Evolutionary conservation across 2,329 filamentous ascomycete genomes (phyloP).

Genomic region (Exophiala sideris): DNA sequence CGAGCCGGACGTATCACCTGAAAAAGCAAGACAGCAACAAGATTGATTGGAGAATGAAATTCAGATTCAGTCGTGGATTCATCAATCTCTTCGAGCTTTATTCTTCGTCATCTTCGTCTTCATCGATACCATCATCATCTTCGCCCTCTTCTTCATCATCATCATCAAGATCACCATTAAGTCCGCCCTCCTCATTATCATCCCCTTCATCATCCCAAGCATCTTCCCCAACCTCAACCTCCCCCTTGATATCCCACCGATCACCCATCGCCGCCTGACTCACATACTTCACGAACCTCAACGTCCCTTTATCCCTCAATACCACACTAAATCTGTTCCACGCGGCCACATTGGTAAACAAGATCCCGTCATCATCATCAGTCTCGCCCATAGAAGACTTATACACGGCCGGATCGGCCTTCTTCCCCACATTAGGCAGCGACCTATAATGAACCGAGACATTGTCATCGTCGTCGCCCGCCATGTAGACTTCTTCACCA

Average conservation of each 20-base stretch:
- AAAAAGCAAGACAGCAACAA: too few relatives aligned
- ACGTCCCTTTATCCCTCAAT: conserved; percentile 75
- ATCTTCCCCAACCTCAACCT: conserved; percentile 50
- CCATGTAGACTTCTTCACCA: conserved; percentile 78
- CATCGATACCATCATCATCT: conserved; percentile 25
- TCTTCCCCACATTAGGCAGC: conserved; percentile 33
- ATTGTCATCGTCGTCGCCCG: conserved; percentile 69
- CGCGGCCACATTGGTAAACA: conserved; percentile 64
- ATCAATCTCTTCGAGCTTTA: background rate
- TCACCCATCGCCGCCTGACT: conserved; percentile 78
- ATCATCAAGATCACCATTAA: too few relatives aligned
- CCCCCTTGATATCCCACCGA: conserved; percentile 83
- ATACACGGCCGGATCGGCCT: conserved; percentile 79
- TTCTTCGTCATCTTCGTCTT: conserved; percentile 9
- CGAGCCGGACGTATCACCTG: too few relatives aligned
- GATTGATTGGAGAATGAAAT: too few relatives aligned
- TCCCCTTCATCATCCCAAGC: conserved; percentile 26
- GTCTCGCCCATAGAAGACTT: conserved; percentile 57
- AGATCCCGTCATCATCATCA: conserved; percentile 71
- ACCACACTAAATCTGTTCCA: conserved; percentile 96
- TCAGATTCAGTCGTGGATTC: background rate
- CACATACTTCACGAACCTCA: conserved; percentile 97
- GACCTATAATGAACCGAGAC: conserved; percentile 26
- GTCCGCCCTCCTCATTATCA: conserved; percentile 18
- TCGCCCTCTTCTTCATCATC: conserved; percentile 18